Evolutionary conservation across 352 stramenopile genomes (phyloP), one percentile per base, ranked within the genome.

Genomic region (Globisporangium polare): DNA sequence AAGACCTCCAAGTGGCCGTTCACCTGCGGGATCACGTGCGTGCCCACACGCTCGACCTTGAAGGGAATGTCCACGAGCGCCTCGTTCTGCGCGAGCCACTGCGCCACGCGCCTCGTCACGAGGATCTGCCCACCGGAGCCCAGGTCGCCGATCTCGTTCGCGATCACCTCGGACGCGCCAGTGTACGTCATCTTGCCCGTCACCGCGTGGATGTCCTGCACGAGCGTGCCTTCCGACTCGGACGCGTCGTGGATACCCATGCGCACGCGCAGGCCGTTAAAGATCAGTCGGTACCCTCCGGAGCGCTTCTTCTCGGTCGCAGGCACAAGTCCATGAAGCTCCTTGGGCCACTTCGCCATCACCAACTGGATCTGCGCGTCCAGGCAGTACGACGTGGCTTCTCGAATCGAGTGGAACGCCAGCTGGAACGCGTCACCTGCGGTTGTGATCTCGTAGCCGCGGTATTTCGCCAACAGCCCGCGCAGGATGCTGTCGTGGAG

Each of bases 391-490:
- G 70, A 70, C 4, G 89, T 71, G 5, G 83, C 83, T 39, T 92
- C 80, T 0, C 53, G 45, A 29, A 90, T 76, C 31, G 49, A 70
- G 66, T 92, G 80, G 62, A 92, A 92, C 17, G 83, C 83, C n/a
- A 92, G 65, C 50, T 92, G 83, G 57, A 92, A 92, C 10, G 83
- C 72, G 53, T 92, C 83, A 10, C 83, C 83, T 0, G 71, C 77
- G 3, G 83, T 92, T 45, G 83, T 92, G 55, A 92, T 90, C 67
- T 92, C 83, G 62, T 92, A 92, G 0, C 83, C 83, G 24, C 74
- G 69, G 42, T 77, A 88, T 18, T 75, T 86, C 2, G 77, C 67
- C n/a, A 90, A 35, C 50, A 75, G 47, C 1, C 66, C 75, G 0
- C 83, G 80, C 41, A 92, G 50, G 31, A 92, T 42, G 65, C 87